Evolutionary conservation across 2,329 filamentous ascomycete species (phyloP).

Genomic region (Xylariales sp.): DNA sequence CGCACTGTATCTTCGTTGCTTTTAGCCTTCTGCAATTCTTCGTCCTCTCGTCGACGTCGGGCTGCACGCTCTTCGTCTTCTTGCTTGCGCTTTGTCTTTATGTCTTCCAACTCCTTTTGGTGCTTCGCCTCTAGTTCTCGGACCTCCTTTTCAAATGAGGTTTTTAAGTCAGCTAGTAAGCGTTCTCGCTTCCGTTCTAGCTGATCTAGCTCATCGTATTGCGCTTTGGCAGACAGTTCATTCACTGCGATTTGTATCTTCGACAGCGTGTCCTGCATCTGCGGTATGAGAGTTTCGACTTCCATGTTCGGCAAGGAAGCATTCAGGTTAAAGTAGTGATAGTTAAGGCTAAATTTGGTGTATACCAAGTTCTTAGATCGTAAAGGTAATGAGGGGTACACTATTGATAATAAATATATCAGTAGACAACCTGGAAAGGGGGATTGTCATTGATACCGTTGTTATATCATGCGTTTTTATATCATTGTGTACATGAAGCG

Average conservation of each 20-base stretch:
- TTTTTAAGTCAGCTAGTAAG: constrained; percentile 49
- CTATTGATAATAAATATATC: neutral
- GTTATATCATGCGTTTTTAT: neutral
- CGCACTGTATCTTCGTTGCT: constrained; percentile 50
- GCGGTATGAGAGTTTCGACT: constrained; percentile 54
- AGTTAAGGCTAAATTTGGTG: neutral
- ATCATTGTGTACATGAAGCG: neutral
- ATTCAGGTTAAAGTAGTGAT: neutral
- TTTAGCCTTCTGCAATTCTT: constrained; percentile 47
- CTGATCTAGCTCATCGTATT: constrained; percentile 53
- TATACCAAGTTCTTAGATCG: neutral
- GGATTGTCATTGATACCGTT: neutral
- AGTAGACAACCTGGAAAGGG: neutral
- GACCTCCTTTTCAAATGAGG: constrained; percentile 50
- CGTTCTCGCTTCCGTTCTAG: constrained; percentile 55
- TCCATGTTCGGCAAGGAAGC: constrained; percentile 43
- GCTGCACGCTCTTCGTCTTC: constrained; percentile 57
- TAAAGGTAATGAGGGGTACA: neutral
- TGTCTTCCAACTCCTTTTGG: constrained; percentile 47
- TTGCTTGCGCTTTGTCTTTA: constrained; percentile 52
- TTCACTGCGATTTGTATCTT: constrained; percentile 54
- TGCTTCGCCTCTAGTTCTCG: constrained; percentile 48
- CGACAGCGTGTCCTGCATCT: constrained; percentile 58
- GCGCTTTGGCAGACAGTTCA: constrained; percentile 49
- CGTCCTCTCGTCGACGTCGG: constrained; percentile 53